Conservation (phyloP, 768 basidiomycete species). For the Termitomyces sp. region DNA sequence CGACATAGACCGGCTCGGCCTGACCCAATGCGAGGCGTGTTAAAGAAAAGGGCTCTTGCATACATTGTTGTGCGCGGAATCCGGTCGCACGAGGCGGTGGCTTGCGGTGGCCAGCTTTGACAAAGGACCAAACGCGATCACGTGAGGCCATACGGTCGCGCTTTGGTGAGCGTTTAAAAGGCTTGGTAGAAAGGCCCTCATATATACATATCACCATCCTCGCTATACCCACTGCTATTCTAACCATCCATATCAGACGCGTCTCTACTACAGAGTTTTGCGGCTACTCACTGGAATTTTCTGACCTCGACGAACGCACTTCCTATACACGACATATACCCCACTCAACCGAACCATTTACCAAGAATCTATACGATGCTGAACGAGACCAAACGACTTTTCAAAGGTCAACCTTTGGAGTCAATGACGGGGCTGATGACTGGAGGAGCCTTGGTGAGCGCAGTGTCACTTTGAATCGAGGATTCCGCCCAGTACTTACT, state of each 20-base stretch:
- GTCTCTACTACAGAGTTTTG: background rate
- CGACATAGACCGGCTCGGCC: background rate
- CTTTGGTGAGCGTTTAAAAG: conserved; percentile 9
- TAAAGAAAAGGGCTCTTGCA: background rate
- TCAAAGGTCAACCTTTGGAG: background rate
- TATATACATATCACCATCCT: background rate
- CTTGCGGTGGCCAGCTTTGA: conserved; percentile 1
- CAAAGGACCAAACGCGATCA: conserved; percentile 13
- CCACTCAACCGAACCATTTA: background rate
- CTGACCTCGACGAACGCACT: background rate
- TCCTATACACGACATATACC: background rate
- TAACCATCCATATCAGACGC: background rate
- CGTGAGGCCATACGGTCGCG: conserved; percentile 5
- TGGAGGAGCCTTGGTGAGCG: background rate
- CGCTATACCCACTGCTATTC: background rate
- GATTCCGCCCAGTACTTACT: background rate
- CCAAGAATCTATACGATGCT: background rate
- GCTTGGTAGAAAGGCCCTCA: background rate
- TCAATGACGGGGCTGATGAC: background rate
- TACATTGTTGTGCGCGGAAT: background rate
- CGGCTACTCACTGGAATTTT: background rate
- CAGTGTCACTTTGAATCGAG: background rate
- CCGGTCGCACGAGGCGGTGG: background rate
- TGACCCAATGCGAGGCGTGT: background rate
- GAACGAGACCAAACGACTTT: background rate